Evolutionary conservation across 768 basidiomycete species (phyloP), one percentile per base, ranked within the genome.

Genomic region (Pleurotus djamor): DNA sequence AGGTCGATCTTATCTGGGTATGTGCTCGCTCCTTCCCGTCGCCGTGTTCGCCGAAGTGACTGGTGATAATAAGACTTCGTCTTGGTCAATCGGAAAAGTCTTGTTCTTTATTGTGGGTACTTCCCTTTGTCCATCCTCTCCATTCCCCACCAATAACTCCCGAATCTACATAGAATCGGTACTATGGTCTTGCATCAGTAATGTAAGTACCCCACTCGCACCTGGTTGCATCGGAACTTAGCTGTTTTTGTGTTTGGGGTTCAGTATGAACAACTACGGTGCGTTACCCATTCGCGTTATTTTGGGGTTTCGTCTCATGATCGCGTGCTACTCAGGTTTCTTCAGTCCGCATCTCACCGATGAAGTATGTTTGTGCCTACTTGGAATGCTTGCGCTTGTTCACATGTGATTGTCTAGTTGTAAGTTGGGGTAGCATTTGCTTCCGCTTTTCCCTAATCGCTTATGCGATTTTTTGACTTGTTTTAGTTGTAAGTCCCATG

Each of bases 1-100:
- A 85, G 83, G 67, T 84, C 44, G 74, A 80, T 44, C 68, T 84
- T 35, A 82, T 86, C 44, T 86, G 84, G 84, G 83, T 84, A 67
- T 52, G 64, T 52, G 16, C n/a, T 6, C 28, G 45, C 45, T 12
- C 17, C 17, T 8, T 14, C 16, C 45, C 45, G 45, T n/a, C 14
- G 7, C 45, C 45, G 45, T 4, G 45, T 16, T 47, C 45, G 7
- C 45, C 51, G 41, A 9, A 37, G 48, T 1, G 43, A 21, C 21
- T 47, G 28, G 9, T 45, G 52, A 36, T n/a, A 35, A 48, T 4
- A 61, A 85, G 84, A 77, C 71, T 63, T 77, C 81, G 52, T 69
- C 78, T n/a, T 85, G 83, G 83, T 81, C 83, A 12, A 66, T 77
- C 60, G 84, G 82, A 48, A 87, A 86, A 64, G 58, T 64, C 32